Evolutionary conservation across 129 eudicot species (phyloP), one percentile per base, ranked within the genome.

Genomic region (Scalesia atractyloides): DNA sequence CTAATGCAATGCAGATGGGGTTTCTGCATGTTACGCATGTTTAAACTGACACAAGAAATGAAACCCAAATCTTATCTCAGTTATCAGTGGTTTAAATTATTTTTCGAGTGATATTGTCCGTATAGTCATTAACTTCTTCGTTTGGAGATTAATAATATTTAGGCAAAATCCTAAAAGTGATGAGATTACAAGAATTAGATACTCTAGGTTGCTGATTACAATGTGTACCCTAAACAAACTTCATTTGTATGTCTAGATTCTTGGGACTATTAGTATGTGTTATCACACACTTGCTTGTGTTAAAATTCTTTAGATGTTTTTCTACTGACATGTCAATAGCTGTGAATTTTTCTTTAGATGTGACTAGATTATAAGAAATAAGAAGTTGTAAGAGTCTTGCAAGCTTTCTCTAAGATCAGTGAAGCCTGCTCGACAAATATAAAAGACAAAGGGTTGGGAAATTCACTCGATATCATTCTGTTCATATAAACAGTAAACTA

Each of bases 331-430:
- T 63, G 68, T 36, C 49, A n/a, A 34, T n/a, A 63, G 68, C 68
- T 63, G 48, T 63, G 47, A 34, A 63, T 9, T 63, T 34, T 2
- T 37, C 24, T 26, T 47, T 63, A 63, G 48, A 63, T 15, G 18
- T 34, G 68, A 63, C 68, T 34, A 63, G 15, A 63, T 63, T 63
- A 63, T 12, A 36, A 63, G 48, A 63, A 34, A 34, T 63, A 37
- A 61, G 66, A 6, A 2, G 68, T 30, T 30, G 22, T 33, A 61
- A 61, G 44, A 61, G 44, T 15, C 66, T n/a, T 30, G 66, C 19
- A 33, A 61, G 44, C 19, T 61, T 33, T 61, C 19, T 61, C 20
- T 61, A 61, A 34, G 66, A 34, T 61, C 43, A 61, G 3, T 30
- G 20, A 30, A 61, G 22, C 33, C 66, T 61, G 16, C 20, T 61